Conservation (phyloP, 148 eudicot genomes). For the Amaranthus hypochondriacus region DNA sequence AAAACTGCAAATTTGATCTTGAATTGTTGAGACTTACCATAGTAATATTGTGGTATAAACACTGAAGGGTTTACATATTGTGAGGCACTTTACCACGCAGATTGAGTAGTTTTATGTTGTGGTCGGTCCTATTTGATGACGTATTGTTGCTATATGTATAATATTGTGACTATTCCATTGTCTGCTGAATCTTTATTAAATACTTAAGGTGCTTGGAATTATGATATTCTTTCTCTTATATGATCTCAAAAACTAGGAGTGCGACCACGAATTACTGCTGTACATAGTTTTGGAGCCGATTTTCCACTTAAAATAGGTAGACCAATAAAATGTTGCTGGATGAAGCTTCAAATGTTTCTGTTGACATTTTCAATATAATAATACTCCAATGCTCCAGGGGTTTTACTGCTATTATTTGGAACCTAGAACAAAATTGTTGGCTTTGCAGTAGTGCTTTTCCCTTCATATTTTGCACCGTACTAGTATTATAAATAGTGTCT, state of each 20-base stretch:
- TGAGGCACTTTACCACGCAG: background rate
- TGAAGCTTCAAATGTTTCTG: background rate
- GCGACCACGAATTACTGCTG: no score
- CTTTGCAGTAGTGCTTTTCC: background rate
- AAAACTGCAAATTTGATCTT: background rate
- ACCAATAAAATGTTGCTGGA: background rate
- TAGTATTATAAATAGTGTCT: background rate
- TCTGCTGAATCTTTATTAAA: background rate
- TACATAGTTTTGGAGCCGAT: no score
- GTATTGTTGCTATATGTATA: background rate
- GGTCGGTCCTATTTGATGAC: background rate
- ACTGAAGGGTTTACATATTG: conserved; percentile 1
- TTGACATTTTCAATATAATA: no score
- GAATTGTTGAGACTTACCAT: background rate
- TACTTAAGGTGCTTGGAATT: background rate
- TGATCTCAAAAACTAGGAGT: background rate
- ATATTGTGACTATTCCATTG: background rate
- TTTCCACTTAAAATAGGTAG: background rate
- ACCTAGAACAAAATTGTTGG: background rate
- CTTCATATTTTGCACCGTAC: background rate
- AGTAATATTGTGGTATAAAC: background rate
- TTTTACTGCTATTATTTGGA: no score
- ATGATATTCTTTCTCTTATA: background rate
- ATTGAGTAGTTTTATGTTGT: background rate
- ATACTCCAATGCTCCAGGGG: no score